phyloP scores from a whole-genome alignment of 2,329 filamentous ascomycete genomes.

The Ophiosphaerella korrae region DNA sequence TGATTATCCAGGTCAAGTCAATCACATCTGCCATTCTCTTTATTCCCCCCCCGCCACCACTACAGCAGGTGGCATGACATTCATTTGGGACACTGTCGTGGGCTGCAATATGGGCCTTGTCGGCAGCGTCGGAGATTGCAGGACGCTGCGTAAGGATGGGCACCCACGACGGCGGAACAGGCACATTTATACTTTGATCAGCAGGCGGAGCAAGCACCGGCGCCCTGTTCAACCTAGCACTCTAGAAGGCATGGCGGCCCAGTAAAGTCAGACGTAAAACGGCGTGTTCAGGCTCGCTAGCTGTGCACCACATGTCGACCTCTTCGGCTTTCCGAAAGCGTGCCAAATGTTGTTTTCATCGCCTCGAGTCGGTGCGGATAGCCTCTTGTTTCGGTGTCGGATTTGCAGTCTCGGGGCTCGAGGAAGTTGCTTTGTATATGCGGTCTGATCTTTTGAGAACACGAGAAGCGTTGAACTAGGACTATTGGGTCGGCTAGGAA shows the following conservation, averaged over 20 bases:
- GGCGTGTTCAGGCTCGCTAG: constrained; percentile 2
- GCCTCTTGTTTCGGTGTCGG: constrained; percentile 1
- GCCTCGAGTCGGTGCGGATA: constrained; percentile 12
- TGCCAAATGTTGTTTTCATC: constrained; percentile 2
- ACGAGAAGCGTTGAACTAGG: constrained; percentile 3
- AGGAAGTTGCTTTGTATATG: constrained; percentile 5
- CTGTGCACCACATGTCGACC: too few relatives aligned
- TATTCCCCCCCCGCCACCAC: not conserved
- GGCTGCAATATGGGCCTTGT: not conserved
- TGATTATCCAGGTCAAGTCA: not conserved
- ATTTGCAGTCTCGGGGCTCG: constrained; percentile 4
- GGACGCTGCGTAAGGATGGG: too few relatives aligned
- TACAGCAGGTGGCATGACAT: not conserved
- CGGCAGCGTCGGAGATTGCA: too few relatives aligned
- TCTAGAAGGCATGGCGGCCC: too few relatives aligned
- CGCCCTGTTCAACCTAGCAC: too few relatives aligned
- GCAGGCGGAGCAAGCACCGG: too few relatives aligned
- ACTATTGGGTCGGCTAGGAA: constrained; percentile 9
- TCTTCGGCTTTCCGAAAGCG: too few relatives aligned
- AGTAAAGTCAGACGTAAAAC: too few relatives aligned
- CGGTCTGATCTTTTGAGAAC: constrained; percentile 3
- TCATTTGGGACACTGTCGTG: not conserved
- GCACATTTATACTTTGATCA: too few relatives aligned
- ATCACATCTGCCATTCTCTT: not conserved
- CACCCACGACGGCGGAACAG: too few relatives aligned